Evolutionary conservation across 805 yeast species (phyloP), one percentile per base, ranked within the genome.

Genomic region (Barnettozyma botsteinii): DNA sequence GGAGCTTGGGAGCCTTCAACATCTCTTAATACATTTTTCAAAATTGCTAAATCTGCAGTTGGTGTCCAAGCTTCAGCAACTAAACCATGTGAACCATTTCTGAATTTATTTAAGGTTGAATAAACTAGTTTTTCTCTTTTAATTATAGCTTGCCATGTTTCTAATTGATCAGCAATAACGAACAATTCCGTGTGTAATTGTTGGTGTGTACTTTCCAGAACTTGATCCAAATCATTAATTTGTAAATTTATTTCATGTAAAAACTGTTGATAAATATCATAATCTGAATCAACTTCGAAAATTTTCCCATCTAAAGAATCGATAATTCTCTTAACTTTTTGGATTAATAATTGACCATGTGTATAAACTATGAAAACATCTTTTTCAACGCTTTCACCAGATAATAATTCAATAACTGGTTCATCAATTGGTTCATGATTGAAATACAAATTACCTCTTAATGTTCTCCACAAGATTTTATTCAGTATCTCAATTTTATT

Each of bases 1-100:
- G 79, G 47, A 13, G 53, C 45, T 17, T 52, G 45, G 12, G 55
- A 54, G 8, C 42, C 70, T 57, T 40, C 66, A 47, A 52, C 77
- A 32, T 75, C 77, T 50, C 81, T 75, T 47, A 93, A 66, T 1
- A 89, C 74, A 29, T 70, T 64, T 47, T 80, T 82, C 41, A 91
- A 77, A n/a, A 65, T 51, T 6, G 72, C 70, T 28, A 89, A 64
- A 46, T 88, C 96, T 47, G 76, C 78, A 17, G 80, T 72, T 29
- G 99, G 98, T 17, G 86, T 69, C 99, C 99, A 93, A 24, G 98
- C 98, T 67, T 94, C 98, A 17, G 94, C 95, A 35, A 91, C 76
- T 45, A 93, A 69, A 27, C 95, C 85, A 64, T 96, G 79, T n/a
- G 81, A 67, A 48, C 77, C 85, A 56, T 85, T 94, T 60, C 81